These are phyloP conservation scores for Pleurotus djamor DNA, from an alignment of 768 basidiomycete species.

Conservation along the genomic window DNA sequence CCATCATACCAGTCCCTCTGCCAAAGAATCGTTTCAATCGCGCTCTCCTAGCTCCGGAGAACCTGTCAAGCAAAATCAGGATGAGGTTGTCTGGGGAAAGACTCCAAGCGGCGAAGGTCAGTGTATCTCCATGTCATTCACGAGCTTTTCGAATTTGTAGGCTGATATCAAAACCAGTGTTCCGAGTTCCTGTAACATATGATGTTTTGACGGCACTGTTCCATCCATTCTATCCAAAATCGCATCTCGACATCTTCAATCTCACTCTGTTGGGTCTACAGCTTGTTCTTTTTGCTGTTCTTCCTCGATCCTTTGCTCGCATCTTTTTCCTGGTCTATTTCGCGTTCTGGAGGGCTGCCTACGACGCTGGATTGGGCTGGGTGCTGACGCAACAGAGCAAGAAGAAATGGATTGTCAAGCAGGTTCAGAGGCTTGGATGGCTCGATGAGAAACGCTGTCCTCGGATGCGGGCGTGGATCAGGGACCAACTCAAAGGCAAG, in stretches of 20 bases:
- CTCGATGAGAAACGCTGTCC: conserved; percentile 74
- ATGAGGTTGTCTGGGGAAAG: conserved; percentile 86
- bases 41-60: background rate
- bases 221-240: conserved; percentile 80
- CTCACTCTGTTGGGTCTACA: conserved; percentile 78
- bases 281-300: conserved; percentile 62
- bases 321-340: conserved; percentile 89
- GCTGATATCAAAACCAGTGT: conserved; percentile 51
- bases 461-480: conserved; percentile 75
- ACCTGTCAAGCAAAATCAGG: conserved; percentile 16
- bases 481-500: conserved; percentile 82
- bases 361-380: conserved; percentile 93
- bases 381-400: conserved; percentile 95
- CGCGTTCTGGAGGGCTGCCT: conserved; percentile 88
- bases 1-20: background rate
- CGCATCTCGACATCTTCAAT: conserved; percentile 85
- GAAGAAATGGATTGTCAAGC: conserved; percentile 87
- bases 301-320: conserved; percentile 55
- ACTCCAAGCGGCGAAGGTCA: conserved; percentile 78
- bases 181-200: conserved; percentile 90
- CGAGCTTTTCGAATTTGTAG: conserved; percentile 4
- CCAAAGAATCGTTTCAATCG: background rate
- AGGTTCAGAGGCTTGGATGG: conserved; percentile 81
- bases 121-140: conserved; percentile 12
- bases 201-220: conserved; percentile 86